A percentile compares a stretch with the other conserved stretches of the same genome.
phyloP scores from a whole-genome alignment of 1,139 yeast species.

The Suhomyces bokatorum region DNA sequence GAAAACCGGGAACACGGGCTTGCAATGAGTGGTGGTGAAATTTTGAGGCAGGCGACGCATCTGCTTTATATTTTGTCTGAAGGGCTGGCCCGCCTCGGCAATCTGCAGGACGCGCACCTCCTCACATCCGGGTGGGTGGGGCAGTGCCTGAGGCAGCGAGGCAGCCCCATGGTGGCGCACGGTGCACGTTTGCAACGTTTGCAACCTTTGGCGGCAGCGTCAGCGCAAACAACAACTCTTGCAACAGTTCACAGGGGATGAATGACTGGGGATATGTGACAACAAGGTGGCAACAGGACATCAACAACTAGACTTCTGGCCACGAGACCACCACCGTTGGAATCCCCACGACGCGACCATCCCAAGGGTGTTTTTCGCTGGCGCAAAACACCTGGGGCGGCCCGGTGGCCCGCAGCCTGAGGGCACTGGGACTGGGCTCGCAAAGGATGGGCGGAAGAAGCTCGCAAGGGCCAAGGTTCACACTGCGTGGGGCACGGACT shows the following conservation, averaged over 20 bases:
- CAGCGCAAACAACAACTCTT: too few relatives aligned
- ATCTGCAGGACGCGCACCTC: conserved; percentile 8
- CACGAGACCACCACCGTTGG: too few relatives aligned
- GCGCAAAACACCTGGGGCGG: neutral
- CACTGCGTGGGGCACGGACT: neutral
- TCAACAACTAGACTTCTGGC: too few relatives aligned
- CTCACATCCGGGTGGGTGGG: conserved; percentile 2
- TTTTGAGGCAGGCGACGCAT: conserved; percentile 2
- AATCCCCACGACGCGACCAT: too few relatives aligned
- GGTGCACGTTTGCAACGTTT: neutral
- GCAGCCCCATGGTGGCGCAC: neutral
- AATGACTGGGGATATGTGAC: too few relatives aligned
- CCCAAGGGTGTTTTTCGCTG: too few relatives aligned
- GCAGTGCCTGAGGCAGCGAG: conserved; percentile 1
- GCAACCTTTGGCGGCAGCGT: too few relatives aligned
- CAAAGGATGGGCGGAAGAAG: neutral
- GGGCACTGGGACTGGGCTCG: neutral
- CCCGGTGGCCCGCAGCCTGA: neutral
- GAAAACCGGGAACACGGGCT: neutral
- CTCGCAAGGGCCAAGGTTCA: neutral
- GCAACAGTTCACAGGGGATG: too few relatives aligned
- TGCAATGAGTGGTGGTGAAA: neutral
- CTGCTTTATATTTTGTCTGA: conserved; percentile 3
- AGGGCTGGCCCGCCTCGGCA: conserved; percentile 10
- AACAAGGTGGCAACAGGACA: too few relatives aligned